phyloP scores from a whole-genome alignment of 2,329 filamentous ascomycete species.

The Penicillium sclerotigenum region DNA sequence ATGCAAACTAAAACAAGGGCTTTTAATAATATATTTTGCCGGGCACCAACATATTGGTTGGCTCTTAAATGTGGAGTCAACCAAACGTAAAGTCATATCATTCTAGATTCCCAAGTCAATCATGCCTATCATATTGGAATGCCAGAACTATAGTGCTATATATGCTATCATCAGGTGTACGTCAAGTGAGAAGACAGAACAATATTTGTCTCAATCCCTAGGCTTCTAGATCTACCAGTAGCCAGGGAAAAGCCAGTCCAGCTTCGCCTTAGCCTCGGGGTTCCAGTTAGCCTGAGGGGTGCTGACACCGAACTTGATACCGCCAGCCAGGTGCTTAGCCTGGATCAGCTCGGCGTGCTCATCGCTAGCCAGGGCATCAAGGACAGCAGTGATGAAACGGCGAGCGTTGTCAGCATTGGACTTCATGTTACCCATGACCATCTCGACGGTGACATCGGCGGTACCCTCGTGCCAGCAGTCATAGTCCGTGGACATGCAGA shows the following conservation, averaged over 20 bases:
- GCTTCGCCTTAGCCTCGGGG: conserved; percentile 70
- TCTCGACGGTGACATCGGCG: conserved; percentile 83
- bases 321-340: conserved; percentile 77
- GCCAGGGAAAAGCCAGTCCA: conserved; percentile 83
- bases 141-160: conserved; percentile 5
- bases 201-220: neutral
- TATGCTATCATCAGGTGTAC: neutral
- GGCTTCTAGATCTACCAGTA: conserved; percentile 52
- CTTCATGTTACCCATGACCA: conserved; percentile 96
- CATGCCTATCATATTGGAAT: neutral
- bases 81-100: neutral
- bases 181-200: neutral
- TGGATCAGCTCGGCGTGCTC: conserved; percentile 72
- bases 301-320: conserved; percentile 76
- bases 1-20: neutral
- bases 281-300: conserved; percentile 74
- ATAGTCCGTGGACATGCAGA: conserved; percentile 99
- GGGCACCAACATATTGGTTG: neutral
- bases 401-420: conserved; percentile 87
- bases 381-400: conserved; percentile 76
- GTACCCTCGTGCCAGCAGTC: conserved; percentile 90
- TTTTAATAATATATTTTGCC: neutral
- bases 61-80: neutral
- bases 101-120: neutral
- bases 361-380: conserved; percentile 78